Percentiles rank a stretch among this genome's conserved stretches.
phyloP scores from a whole-genome alignment of 306 rosid species.

The Vigna nakashimae region DNA sequence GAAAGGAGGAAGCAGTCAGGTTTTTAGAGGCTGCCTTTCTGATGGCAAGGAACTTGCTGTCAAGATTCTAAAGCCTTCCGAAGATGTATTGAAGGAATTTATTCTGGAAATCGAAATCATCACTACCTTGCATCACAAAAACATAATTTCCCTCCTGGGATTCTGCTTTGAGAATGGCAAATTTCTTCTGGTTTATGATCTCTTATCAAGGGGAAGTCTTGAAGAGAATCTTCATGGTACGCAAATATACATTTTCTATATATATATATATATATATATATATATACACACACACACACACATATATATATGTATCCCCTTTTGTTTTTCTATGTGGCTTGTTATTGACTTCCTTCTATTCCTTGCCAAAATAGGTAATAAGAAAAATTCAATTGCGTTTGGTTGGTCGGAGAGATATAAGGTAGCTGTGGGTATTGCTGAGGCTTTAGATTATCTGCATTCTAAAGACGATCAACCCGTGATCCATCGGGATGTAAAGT shows the following conservation, averaged over 20 bases:
- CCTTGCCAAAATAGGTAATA: slow-evolving; percentile 57
- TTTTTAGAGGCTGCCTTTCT: slow-evolving; percentile 87
- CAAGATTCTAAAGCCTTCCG: slow-evolving; percentile 89
- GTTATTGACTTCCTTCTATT: slow-evolving; percentile 36
- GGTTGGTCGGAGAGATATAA: slow-evolving; percentile 92
- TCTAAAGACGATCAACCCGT: slow-evolving; percentile 64
- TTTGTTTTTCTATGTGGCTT: slow-evolving; percentile 19
- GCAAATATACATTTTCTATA: background rate
- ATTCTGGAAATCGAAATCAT: slow-evolving; percentile 87
- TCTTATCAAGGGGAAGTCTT: slow-evolving; percentile 93
- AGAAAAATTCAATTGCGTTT: slow-evolving; percentile 66
- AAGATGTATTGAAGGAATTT: slow-evolving; percentile 77
- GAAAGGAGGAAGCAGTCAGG: slow-evolving; percentile 93
- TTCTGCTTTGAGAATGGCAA: slow-evolving; percentile 87
- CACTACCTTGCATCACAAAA: slow-evolving; percentile 81
- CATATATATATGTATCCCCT: background rate
- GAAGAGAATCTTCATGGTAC: slow-evolving; percentile 96
- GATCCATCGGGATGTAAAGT: slow-evolving; percentile 91
- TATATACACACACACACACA: background rate
- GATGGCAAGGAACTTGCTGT: slow-evolving; percentile 93
- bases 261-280: no score
- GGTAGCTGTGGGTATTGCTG: slow-evolving; percentile 90
- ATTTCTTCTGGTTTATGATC: slow-evolving; percentile 92
- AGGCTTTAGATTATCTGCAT: slow-evolving; percentile 91
- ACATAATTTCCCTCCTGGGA: slow-evolving; percentile 87